Conservation (phyloP, 257 asterid genomes). For the Phtheirospermum japonicum region DNA sequence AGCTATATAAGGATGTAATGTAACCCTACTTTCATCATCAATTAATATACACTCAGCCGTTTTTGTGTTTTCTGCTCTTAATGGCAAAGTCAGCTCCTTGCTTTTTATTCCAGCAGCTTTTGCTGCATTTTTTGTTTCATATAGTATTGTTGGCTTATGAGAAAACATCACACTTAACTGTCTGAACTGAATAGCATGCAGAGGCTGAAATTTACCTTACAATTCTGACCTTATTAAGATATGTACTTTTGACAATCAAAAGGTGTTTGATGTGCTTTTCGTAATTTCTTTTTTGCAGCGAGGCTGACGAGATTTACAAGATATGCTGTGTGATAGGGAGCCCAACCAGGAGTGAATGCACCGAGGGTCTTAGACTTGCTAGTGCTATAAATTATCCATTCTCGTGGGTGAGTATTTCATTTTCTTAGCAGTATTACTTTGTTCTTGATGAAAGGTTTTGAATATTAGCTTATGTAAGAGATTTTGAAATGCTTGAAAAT, state of each 20-base stretch:
- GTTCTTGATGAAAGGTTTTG: background rate
- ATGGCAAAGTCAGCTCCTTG: no score
- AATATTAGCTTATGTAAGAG: background rate
- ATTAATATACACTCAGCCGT: no score
- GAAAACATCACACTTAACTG: background rate
- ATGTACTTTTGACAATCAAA: background rate
- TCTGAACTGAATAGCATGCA: background rate
- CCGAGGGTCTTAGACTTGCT: slow-evolving; percentile 86
- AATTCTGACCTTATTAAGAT: background rate
- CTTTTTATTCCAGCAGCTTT: no score
- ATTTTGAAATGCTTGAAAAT: background rate
- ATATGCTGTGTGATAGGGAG: slow-evolving; percentile 84
- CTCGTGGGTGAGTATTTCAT: slow-evolving; percentile 58
- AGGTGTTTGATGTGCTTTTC: slow-evolving; percentile 20
- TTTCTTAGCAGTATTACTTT: background rate
- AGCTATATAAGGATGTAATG: no score
- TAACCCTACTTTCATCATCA: no score
- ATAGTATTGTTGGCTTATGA: background rate
- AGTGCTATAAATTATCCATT: slow-evolving; percentile 69
- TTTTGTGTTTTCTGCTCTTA: no score
- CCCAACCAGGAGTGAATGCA: slow-evolving; percentile 68
- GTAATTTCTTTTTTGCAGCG: slow-evolving; percentile 50
- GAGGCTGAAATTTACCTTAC: background rate
- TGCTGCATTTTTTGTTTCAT: no score
- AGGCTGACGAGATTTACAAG: slow-evolving; percentile 89